phyloP scores from a whole-genome alignment of 768 basidiomycete genomes.

The Baorangia bicolor region DNA sequence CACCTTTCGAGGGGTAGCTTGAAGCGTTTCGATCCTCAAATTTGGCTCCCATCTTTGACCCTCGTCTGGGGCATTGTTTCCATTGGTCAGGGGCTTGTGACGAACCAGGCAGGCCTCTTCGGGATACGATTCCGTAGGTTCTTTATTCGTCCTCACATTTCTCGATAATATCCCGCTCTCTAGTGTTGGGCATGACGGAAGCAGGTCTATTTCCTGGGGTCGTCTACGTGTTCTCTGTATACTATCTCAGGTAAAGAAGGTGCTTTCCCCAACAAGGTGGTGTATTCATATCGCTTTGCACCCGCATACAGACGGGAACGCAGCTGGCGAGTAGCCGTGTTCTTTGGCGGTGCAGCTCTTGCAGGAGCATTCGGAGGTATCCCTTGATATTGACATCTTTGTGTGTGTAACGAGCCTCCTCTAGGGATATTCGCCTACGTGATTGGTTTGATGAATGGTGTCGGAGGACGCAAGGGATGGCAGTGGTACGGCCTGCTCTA shows the following conservation, averaged over 20 bases:
- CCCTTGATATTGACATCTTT: neutral
- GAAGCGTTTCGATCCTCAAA: slow-evolving; percentile 57
- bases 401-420: neutral
- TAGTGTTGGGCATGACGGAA: slow-evolving; percentile 57
- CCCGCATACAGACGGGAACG: slow-evolving; percentile 46
- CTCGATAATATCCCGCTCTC: neutral
- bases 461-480: slow-evolving; percentile 62
- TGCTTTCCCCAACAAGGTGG: neutral
- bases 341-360: slow-evolving; percentile 60
- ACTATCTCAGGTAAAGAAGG: slow-evolving; percentile 45
- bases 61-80: slow-evolving; percentile 58
- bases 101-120: slow-evolving; percentile 51
- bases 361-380: slow-evolving; percentile 64
- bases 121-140: slow-evolving; percentile 52
- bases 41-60: slow-evolving; percentile 62
- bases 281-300: neutral
- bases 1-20: slow-evolving; percentile 35
- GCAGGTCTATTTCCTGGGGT: slow-evolving; percentile 62
- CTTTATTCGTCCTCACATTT: neutral
- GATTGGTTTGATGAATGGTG: slow-evolving; percentile 59
- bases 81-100: slow-evolving; percentile 54
- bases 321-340: slow-evolving; percentile 59
- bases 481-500: slow-evolving; percentile 41
- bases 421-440: slow-evolving; percentile 56
- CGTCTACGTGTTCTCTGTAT: slow-evolving; percentile 58